Percentiles rank a stretch among this genome's conserved stretches.
These are phyloP conservation scores for Diaporthe longicolla DNA, from an alignment of 2,329 filamentous ascomycete species.

Conservation along the genomic window DNA sequence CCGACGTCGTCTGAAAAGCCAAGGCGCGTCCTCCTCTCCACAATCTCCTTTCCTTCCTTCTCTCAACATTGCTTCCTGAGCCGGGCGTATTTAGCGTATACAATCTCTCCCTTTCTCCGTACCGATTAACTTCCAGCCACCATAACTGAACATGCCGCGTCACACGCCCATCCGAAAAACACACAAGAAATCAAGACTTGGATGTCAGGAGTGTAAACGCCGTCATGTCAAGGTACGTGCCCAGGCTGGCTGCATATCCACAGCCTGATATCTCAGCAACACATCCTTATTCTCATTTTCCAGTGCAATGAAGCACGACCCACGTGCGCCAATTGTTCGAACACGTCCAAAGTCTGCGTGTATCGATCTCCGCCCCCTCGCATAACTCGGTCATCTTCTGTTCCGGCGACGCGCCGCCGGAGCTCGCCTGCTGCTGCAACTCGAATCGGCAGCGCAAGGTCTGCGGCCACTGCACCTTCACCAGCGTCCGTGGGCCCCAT, in stretches of 20 bases:
- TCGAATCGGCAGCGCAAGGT: background rate
- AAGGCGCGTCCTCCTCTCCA: background rate
- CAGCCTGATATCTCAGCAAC: background rate
- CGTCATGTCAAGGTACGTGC: background rate
- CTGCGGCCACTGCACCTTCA: constrained; percentile 1
- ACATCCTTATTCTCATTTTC: background rate
- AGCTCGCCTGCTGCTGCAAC: constrained; percentile 5
- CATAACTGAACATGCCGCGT: background rate
- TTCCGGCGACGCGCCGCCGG: background rate
- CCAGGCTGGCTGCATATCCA: background rate
- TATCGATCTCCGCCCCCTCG: background rate
- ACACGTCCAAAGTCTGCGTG: background rate
- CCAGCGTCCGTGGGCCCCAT: background rate
- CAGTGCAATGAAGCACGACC: constrained; percentile 4
- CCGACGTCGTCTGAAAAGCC: constrained; percentile 16
- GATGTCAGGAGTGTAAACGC: constrained; percentile 11
- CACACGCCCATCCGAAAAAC: background rate
- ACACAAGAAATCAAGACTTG: constrained; percentile 14
- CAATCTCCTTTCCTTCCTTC: background rate
- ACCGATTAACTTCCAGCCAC: background rate
- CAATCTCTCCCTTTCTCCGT: background rate
- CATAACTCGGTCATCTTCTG: background rate
- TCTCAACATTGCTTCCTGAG: background rate
- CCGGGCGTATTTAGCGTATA: constrained; percentile 2
- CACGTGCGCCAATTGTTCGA: background rate